Percentiles rank a stretch among this genome's conserved stretches.
These are phyloP conservation scores for Gossypium sturtianum DNA, from an alignment of 345 rosid species.

Conservation along the genomic window DNA sequence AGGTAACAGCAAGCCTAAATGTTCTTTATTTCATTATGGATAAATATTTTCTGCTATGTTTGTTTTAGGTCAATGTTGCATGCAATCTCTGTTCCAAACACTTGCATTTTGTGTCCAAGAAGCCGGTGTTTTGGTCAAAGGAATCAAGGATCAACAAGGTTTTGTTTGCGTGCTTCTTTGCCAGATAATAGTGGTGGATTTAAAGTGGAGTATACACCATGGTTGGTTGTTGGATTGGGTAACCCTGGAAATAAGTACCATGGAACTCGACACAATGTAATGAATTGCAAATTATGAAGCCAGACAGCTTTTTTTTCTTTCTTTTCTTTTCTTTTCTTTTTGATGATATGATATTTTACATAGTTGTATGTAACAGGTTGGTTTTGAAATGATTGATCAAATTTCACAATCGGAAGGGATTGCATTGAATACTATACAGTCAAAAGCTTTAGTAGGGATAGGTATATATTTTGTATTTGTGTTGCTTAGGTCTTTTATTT, in stretches of 20 bases:
- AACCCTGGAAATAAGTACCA: slow-evolving; percentile 92
- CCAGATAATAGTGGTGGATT: slow-evolving; percentile 29
- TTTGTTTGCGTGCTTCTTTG: slow-evolving; percentile 40
- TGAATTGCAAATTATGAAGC: not conserved
- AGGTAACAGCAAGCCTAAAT: not conserved
- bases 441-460: slow-evolving; percentile 82
- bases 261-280: slow-evolving; percentile 95
- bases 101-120: slow-evolving; percentile 33
- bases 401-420: slow-evolving; percentile 58
- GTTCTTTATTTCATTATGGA: not conserved
- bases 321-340: not conserved
- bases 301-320: not conserved
- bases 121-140: slow-evolving; percentile 25
- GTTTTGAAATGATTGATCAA: slow-evolving; percentile 79
- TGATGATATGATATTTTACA: slow-evolving; percentile 10
- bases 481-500: slow-evolving; percentile 1
- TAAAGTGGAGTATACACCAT: slow-evolving; percentile 75
- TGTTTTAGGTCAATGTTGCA: slow-evolving; percentile 46
- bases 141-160: slow-evolving; percentile 26
- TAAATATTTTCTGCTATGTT: not conserved
- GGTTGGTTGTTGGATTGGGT: slow-evolving; percentile 87
- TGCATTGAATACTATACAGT: slow-evolving; percentile 72
- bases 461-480: slow-evolving; percentile 39
- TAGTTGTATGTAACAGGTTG: slow-evolving; percentile 42
- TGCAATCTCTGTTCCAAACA: slow-evolving; percentile 45